Conservation (phyloP, 2,329 filamentous ascomycete species). For the Colletotrichum lindemuthianum region DNA sequence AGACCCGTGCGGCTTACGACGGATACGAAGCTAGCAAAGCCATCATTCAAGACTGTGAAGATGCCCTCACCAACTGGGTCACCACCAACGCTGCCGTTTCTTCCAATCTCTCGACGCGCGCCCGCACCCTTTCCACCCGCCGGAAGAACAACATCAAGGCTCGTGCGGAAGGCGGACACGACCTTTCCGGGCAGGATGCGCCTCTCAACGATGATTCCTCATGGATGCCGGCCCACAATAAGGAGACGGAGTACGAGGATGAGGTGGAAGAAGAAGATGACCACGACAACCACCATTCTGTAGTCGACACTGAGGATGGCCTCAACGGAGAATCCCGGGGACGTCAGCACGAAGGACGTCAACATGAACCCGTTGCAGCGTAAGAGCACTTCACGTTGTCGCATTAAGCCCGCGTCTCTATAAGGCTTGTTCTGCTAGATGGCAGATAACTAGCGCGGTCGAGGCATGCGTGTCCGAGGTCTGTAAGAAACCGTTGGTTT, state of each 20-base stretch:
- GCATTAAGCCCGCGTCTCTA: background rate
- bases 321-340: constrained; percentile 67
- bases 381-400: constrained; percentile 42
- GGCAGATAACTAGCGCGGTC: constrained; percentile 2
- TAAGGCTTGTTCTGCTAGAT: background rate
- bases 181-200: constrained; percentile 84
- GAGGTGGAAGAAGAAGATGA: constrained; percentile 75
- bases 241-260: constrained; percentile 65
- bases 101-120: constrained; percentile 86
- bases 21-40: constrained; percentile 98
- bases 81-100: constrained; percentile 87
- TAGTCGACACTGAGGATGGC: constrained; percentile 62
- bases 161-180: constrained; percentile 74
- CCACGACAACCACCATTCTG: constrained; percentile 62
- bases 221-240: constrained; percentile 81
- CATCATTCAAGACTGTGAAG: constrained; percentile 99
- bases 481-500: constrained; percentile 4
- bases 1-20: constrained; percentile 95
- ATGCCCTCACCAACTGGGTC: constrained; percentile 97
- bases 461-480: background rate
- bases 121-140: constrained; percentile 87
- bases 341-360: constrained; percentile 63
- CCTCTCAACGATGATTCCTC: constrained; percentile 82
- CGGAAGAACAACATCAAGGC: constrained; percentile 77
- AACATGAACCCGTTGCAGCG: constrained; percentile 60